These are phyloP conservation scores for Rasamsonia emersonii DNA, from an alignment of 2,329 filamentous ascomycete species.

Conservation along the genomic window DNA sequence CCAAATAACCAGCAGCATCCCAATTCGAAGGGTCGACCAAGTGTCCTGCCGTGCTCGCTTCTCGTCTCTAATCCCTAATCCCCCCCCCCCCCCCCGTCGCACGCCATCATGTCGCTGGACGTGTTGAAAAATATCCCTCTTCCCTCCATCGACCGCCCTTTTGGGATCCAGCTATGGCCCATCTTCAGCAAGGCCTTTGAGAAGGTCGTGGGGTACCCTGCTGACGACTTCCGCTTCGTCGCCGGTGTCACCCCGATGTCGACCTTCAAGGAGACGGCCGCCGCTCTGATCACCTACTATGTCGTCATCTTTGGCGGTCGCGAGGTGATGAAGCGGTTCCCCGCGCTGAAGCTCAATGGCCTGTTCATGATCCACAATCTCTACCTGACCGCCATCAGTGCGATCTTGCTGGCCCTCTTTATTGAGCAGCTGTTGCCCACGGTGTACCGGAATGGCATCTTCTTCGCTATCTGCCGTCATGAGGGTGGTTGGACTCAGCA, in stretches of 20 bases:
- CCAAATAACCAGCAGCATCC: no score
- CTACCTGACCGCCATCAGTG: slow-evolving; percentile 79
- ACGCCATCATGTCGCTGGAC: slow-evolving; percentile 41
- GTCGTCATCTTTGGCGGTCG: slow-evolving; percentile 85
- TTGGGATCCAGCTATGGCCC: slow-evolving; percentile 86
- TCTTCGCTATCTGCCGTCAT: slow-evolving; percentile 70
- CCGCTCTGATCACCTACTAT: slow-evolving; percentile 84
- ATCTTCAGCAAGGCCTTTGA: slow-evolving; percentile 85
- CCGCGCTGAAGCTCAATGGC: slow-evolving; percentile 76
- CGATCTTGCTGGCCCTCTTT: slow-evolving; percentile 70
- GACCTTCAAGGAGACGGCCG: slow-evolving; percentile 71
- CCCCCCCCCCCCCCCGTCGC: no score
- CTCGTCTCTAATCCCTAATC: neutral
- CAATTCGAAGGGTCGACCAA: no score
- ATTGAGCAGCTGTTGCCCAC: slow-evolving; percentile 85
- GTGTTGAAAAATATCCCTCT: slow-evolving; percentile 46
- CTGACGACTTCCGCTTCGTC: slow-evolving; percentile 77
- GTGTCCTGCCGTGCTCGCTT: no score
- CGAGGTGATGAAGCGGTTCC: slow-evolving; percentile 80
- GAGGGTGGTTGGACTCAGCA: slow-evolving; percentile 89
- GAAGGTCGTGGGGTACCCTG: slow-evolving; percentile 67
- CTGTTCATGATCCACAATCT: slow-evolving; percentile 97
- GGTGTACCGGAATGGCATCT: slow-evolving; percentile 69
- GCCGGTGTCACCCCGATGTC: slow-evolving; percentile 80
- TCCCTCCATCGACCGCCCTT: slow-evolving; percentile 83